Evolutionary conservation across 2,329 filamentous ascomycete species (phyloP).

Genomic region (Fusarium sp.): DNA sequence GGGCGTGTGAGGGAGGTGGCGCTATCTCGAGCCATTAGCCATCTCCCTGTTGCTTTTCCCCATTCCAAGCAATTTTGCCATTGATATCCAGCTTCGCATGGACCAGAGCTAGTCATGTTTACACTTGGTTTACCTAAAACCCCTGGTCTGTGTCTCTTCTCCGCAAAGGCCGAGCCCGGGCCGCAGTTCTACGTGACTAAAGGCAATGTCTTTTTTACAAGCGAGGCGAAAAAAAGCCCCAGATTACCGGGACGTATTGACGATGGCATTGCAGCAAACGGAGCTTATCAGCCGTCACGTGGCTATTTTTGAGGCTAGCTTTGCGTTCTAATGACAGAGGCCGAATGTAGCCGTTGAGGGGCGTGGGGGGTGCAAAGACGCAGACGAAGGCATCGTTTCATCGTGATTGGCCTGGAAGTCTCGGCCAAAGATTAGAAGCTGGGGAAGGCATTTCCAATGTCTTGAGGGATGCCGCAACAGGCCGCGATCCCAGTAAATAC

Average conservation of each 20-base stretch:
- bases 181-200: constrained; percentile 25
- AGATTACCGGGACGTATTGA: constrained; percentile 25
- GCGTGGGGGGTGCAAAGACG: constrained; percentile 12
- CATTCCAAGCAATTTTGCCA: constrained; percentile 36
- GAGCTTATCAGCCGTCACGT: constrained; percentile 52
- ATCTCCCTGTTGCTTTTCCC: constrained; percentile 21
- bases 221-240: constrained; percentile 19
- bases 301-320: constrained; percentile 18
- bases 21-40: constrained; percentile 41
- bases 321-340: constrained; percentile 7
- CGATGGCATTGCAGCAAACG: constrained; percentile 26
- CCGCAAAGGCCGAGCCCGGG: constrained; percentile 42
- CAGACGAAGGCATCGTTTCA: not conserved
- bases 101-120: constrained; percentile 26
- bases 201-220: not conserved
- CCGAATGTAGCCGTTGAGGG: constrained; percentile 50
- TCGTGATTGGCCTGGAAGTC: constrained; percentile 32
- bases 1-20: constrained; percentile 41
- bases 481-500: constrained; percentile 38
- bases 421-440: constrained; percentile 33
- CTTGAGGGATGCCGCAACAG: constrained; percentile 41
- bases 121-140: not conserved
- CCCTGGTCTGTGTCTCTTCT: constrained; percentile 16
- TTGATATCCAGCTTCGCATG: constrained; percentile 28
- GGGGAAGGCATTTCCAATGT: constrained; percentile 9